Conservation (phyloP, 1,284 basidiomycete genomes). For the Porogramme epimiltina region DNA sequence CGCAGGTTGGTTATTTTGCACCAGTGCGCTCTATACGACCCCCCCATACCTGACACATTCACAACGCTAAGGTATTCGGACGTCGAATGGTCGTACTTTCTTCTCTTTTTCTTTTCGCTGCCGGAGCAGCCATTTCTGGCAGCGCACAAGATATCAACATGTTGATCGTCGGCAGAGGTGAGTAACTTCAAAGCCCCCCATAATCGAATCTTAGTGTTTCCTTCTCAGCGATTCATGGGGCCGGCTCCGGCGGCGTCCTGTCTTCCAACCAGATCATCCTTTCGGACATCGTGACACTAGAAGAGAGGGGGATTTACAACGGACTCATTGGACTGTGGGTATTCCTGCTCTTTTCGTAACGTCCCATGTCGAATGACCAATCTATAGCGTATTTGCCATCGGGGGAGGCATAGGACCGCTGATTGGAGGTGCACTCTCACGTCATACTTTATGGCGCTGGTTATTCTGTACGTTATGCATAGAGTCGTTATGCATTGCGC, state of each 20-base stretch:
- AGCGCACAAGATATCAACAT: slow-evolving; percentile 41
- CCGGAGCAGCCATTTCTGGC: slow-evolving; percentile 34
- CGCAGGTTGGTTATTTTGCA: slow-evolving; percentile 8
- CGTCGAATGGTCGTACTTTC: slow-evolving; percentile 8
- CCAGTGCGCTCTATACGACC: too few species aligned
- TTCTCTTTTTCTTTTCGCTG: slow-evolving; percentile 7
- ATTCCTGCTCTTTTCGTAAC: not conserved
- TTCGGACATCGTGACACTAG: slow-evolving; percentile 20
- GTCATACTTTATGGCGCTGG: slow-evolving; percentile 24
- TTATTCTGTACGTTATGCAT: slow-evolving; percentile 21
- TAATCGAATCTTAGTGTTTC: too few species aligned
- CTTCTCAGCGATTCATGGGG: slow-evolving; percentile 41
- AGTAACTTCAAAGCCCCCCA: too few species aligned
- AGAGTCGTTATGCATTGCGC: not conserved
- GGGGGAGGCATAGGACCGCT: slow-evolving; percentile 14
- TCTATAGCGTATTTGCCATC: slow-evolving; percentile 12
- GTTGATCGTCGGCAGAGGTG: slow-evolving; percentile 39
- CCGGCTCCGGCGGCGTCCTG: slow-evolving; percentile 49
- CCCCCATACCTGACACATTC: too few species aligned
- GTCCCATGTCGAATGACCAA: not conserved
- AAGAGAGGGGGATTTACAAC: slow-evolving; percentile 16
- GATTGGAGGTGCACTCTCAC: slow-evolving; percentile 19
- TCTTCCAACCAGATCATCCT: slow-evolving; percentile 27
- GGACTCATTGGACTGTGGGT: not conserved
- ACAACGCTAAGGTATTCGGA: slow-evolving; percentile 13